These are phyloP conservation scores for Phytophthora pseudosyringae DNA, from an alignment of 352 stramenopile genomes.

Conservation along the genomic window DNA sequence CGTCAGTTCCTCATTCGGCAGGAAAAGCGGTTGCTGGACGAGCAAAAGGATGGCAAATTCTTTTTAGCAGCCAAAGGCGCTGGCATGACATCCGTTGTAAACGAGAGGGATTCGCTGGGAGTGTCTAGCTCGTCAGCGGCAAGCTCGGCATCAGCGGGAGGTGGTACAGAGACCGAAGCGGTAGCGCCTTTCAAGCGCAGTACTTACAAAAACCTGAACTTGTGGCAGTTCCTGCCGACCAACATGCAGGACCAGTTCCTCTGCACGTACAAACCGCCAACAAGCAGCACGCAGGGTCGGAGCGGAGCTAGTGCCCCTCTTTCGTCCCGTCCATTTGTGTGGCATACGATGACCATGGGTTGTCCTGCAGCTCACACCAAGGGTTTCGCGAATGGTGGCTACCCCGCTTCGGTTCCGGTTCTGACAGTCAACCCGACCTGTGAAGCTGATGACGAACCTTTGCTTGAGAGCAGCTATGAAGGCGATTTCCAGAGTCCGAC, in stretches of 20 bases:
- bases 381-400: slow-evolving; percentile 78
- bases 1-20: slow-evolving; percentile 81
- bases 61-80: slow-evolving; percentile 41
- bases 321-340: slow-evolving; percentile 57
- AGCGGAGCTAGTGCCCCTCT: slow-evolving; percentile 23
- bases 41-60: slow-evolving; percentile 57
- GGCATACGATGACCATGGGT: slow-evolving; percentile 90
- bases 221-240: slow-evolving; percentile 83
- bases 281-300: slow-evolving; percentile 14
- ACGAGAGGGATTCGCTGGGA: slow-evolving; percentile 29
- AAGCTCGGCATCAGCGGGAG: slow-evolving; percentile 18
- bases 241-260: slow-evolving; percentile 91
- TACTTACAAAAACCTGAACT: slow-evolving; percentile 81
- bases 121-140: slow-evolving; percentile 17
- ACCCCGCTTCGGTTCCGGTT: slow-evolving; percentile 35
- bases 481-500: slow-evolving; percentile 37
- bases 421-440: slow-evolving; percentile 30
- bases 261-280: slow-evolving; percentile 53
- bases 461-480: slow-evolving; percentile 33
- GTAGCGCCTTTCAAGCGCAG: slow-evolving; percentile 83
- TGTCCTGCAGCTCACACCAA: slow-evolving; percentile 83
- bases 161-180: slow-evolving; percentile 34
- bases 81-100: slow-evolving; percentile 21
- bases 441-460: slow-evolving; percentile 41
- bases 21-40: slow-evolving; percentile 65